Base-by-base conservation (phyloP, 176 grass and related monocot species). In the Neostapfia colusana region DNA sequence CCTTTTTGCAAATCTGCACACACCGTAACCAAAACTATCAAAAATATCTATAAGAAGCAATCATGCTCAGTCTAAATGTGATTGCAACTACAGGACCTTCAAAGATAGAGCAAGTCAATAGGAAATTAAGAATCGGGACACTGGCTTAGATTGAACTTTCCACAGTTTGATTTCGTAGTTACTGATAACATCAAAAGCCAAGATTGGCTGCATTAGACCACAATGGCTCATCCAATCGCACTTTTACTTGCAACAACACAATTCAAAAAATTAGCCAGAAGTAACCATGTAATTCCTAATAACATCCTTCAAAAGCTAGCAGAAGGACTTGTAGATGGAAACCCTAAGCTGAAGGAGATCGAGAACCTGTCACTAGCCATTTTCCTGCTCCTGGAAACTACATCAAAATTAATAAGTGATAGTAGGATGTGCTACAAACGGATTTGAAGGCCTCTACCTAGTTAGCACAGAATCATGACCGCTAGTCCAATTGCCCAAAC, bases 341-440 rank as follows among this genome's bases (percentile, higher is more conserved):
- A 21, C 9, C 51, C 53, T 10, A 0, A 10, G 53, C 53, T 56
- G 53, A 50, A 50, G 16, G n/a, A 54, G n/a, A 10, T 56, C 20
- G n/a, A 24, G 4, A 24, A 42, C 16, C n/a, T n/a, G 59, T 39
- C 20, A 63, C n/a, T 38, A 20, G 7, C n/a, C 39, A 49, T 51
- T 61, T 49, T 50, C 28, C 51, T 18, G 31, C 49, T 27, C 11
- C 69, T 57, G 41, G 28, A 78, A 82, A 48, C 21, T 77, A 72
- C 65, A 74, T 12, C 1, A 20, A 43, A 24, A 72, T n/a, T 44
- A 63, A 53, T 38, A 53, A 24, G 39, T 61, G 28, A 5, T 44
- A 73, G 65, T 27, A 45, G n/a, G 23, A 85, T 16, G 34, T 18
- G 6, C 46, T 6, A 43, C 11, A 21, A 59, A 69, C 4, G 2